Evolutionary conservation across 352 stramenopile genomes (phyloP).

Genomic region (Thraustochytrium striatum): DNA sequence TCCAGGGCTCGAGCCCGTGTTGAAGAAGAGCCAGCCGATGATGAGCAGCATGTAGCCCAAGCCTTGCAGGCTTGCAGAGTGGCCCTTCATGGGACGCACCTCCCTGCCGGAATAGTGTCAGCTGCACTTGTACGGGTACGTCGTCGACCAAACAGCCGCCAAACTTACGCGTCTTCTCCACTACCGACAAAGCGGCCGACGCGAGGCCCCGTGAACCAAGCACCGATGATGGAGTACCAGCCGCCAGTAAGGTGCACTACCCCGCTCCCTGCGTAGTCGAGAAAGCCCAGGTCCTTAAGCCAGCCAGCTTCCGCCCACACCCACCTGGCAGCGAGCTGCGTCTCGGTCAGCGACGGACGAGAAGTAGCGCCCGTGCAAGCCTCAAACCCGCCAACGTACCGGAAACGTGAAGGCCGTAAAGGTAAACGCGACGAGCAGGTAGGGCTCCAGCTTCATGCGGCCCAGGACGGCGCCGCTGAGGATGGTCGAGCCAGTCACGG

Average conservation of each 20-base stretch:
- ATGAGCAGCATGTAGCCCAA: conserved; percentile 54
- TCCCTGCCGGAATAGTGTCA: too few species aligned
- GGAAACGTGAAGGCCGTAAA: conserved; percentile 63
- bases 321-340: conserved; percentile 57
- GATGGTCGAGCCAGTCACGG: conserved; percentile 63
- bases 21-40: conserved; percentile 57
- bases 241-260: conserved; percentile 69
- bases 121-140: too few species aligned
- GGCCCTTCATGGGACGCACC: conserved; percentile 44
- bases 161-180: too few species aligned
- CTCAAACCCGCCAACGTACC: too few species aligned
- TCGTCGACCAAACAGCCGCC: too few species aligned
- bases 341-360: too few species aligned
- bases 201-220: conserved; percentile 50
- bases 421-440: conserved; percentile 60
- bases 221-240: conserved; percentile 63
- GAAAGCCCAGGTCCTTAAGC: conserved; percentile 60
- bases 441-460: conserved; percentile 62
- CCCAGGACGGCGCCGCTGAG: conserved; percentile 61
- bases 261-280: conserved; percentile 67
- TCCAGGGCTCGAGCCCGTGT: conserved; percentile 49
- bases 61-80: conserved; percentile 49
- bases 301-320: conserved; percentile 58
- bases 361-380: too few species aligned
- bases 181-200: conserved; percentile 52